Conservation (phyloP, 2,329 filamentous ascomycete genomes). For the Aureobasidium vineae region DNA sequence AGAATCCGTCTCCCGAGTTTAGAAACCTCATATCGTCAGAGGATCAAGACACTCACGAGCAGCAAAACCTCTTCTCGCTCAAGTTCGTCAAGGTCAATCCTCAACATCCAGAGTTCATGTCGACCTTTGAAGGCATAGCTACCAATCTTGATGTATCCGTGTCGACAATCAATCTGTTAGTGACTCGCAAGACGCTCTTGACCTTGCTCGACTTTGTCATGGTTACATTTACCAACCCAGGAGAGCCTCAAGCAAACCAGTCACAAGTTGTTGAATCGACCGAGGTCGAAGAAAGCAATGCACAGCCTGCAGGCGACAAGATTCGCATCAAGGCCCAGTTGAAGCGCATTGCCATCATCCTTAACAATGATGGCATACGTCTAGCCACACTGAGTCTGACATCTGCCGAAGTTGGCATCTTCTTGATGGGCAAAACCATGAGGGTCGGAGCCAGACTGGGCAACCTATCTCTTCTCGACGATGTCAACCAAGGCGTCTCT, state of each 20-base stretch:
- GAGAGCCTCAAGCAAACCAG: slow-evolving; percentile 31
- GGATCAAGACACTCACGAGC: slow-evolving; percentile 64
- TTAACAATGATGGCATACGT: slow-evolving; percentile 97
- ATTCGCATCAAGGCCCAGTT: slow-evolving; percentile 92
- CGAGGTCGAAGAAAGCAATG: slow-evolving; percentile 35
- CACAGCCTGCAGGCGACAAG: slow-evolving; percentile 58
- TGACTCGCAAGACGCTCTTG: slow-evolving; percentile 87
- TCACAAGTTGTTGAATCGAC: slow-evolving; percentile 37
- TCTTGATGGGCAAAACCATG: slow-evolving; percentile 82
- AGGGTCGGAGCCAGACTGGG: slow-evolving; percentile 82
- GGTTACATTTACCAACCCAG: slow-evolving; percentile 73
- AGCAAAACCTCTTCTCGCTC: slow-evolving; percentile 78
- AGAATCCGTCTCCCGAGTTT: slow-evolving; percentile 83
- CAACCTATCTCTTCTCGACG: slow-evolving; percentile 84
- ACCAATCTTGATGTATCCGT: slow-evolving; percentile 89
- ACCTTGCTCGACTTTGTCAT: slow-evolving; percentile 93
- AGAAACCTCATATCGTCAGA: slow-evolving; percentile 97
- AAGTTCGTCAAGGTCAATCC: slow-evolving; percentile 89
- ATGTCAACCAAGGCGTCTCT: slow-evolving; percentile 86
- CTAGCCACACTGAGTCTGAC: slow-evolving; percentile 90
- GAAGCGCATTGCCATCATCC: slow-evolving; percentile 86
- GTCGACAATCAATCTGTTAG: slow-evolving; percentile 93
- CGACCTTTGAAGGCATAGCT: slow-evolving; percentile 87
- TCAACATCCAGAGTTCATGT: slow-evolving; percentile 88
- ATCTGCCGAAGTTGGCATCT: slow-evolving; percentile 87